Conservation (phyloP, 768 basidiomycete genomes). For the Rhizopogon roseolus region DNA sequence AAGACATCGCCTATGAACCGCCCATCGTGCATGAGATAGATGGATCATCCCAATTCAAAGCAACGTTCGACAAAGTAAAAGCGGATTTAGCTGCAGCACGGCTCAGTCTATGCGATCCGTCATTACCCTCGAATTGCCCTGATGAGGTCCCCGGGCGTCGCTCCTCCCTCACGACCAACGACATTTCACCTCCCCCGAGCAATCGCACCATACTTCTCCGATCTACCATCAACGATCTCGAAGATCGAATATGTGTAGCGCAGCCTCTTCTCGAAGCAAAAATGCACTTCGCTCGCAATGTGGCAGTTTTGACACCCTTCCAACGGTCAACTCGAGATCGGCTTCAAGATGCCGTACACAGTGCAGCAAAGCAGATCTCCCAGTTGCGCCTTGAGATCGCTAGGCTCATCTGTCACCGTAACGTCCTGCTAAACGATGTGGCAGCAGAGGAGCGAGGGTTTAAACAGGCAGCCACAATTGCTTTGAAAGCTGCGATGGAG, state of each 20-base stretch:
- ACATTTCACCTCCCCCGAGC: slow-evolving; percentile 27
- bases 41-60: slow-evolving; percentile 65
- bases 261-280: slow-evolving; percentile 61
- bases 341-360: slow-evolving; percentile 56
- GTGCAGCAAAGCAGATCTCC: slow-evolving; percentile 59
- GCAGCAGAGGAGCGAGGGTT: slow-evolving; percentile 63
- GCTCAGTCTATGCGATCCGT: slow-evolving; percentile 26
- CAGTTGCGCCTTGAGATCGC: slow-evolving; percentile 68
- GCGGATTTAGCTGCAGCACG: slow-evolving; percentile 66
- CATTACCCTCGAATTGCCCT: neutral
- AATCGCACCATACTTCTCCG: slow-evolving; percentile 57
- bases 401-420: slow-evolving; percentile 69
- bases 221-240: slow-evolving; percentile 60
- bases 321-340: slow-evolving; percentile 78
- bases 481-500: slow-evolving; percentile 68
- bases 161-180: slow-evolving; percentile 15
- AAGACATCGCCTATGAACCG: slow-evolving; percentile 36
- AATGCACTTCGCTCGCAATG: slow-evolving; percentile 72
- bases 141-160: neutral
- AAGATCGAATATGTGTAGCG: slow-evolving; percentile 47
- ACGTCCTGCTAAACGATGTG: slow-evolving; percentile 73
- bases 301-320: slow-evolving; percentile 85
- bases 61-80: slow-evolving; percentile 84
- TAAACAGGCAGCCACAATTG: slow-evolving; percentile 62
- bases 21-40: slow-evolving; percentile 53